These are phyloP conservation scores for Nemania sp. DNA, from an alignment of 2,329 filamentous ascomycete genomes.

Conservation along the genomic window DNA sequence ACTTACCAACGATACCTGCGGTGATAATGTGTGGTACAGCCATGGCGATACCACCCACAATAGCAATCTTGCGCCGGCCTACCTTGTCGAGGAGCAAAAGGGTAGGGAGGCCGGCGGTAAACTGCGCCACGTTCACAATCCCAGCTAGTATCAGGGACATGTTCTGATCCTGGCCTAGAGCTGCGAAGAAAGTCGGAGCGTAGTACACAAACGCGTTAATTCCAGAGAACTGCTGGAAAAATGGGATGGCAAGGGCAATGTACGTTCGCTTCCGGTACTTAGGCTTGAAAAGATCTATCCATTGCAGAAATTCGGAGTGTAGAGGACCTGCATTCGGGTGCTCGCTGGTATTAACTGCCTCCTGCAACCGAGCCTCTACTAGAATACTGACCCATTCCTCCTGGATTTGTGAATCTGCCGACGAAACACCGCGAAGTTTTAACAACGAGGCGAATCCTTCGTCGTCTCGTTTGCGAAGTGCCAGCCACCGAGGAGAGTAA, in stretches of 20 bases:
- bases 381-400: slow-evolving; percentile 54
- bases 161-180: slow-evolving; percentile 59
- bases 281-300: slow-evolving; percentile 62
- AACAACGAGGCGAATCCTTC: slow-evolving; percentile 61
- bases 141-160: background rate
- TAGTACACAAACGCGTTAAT: slow-evolving; percentile 55
- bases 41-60: background rate
- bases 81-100: background rate
- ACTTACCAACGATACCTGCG: slow-evolving; percentile 4
- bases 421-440: slow-evolving; percentile 62
- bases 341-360: slow-evolving; percentile 54
- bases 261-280: slow-evolving; percentile 60
- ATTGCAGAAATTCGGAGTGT: slow-evolving; percentile 61
- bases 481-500: slow-evolving; percentile 67
- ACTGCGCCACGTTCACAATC: background rate
- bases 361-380: slow-evolving; percentile 65
- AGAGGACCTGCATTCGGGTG: slow-evolving; percentile 54
- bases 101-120: background rate
- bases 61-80: background rate
- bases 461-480: slow-evolving; percentile 59
- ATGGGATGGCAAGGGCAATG: slow-evolving; percentile 65
- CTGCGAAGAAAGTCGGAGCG: slow-evolving; percentile 59
- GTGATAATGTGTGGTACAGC: slow-evolving; percentile 1
- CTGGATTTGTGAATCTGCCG: slow-evolving; percentile 61
- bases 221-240: slow-evolving; percentile 66